Evolutionary conservation across 2,329 filamentous ascomycete genomes (phyloP).

Genomic region (Zasmidium citrigriseum): DNA sequence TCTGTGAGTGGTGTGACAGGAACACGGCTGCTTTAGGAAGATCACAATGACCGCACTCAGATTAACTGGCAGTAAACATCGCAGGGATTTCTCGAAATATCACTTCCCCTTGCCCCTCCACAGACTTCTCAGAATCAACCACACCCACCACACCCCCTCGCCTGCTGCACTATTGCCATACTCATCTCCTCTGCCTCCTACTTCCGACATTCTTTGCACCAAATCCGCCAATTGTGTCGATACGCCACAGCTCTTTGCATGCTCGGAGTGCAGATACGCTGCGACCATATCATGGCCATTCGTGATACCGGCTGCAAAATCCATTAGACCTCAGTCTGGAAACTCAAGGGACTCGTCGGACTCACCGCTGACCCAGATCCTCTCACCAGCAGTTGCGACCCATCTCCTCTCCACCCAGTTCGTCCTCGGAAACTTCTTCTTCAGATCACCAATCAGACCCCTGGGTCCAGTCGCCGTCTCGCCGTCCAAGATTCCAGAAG

Average conservation of each 20-base stretch:
- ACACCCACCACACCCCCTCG: not conserved
- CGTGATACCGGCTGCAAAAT: not conserved
- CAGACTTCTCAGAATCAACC: not conserved
- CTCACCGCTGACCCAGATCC: not conserved
- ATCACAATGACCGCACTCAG: too few species aligned
- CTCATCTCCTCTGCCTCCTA: not conserved
- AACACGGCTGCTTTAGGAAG: too few species aligned
- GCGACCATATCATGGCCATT: not conserved
- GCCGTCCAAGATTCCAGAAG: not conserved
- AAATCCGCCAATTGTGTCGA: not conserved
- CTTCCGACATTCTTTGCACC: not conserved
- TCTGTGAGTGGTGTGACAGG: conserved; percentile 36
- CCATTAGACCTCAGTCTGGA: too few species aligned
- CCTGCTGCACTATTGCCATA: not conserved
- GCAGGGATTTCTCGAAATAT: too few species aligned
- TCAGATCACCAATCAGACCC: not conserved
- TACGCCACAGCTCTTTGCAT: not conserved
- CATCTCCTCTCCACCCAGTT: not conserved
- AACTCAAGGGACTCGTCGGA: too few species aligned
- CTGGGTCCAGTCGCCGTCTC: not conserved
- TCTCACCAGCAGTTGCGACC: not conserved
- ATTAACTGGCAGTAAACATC: too few species aligned
- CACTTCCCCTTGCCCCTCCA: not conserved
- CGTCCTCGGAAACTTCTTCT: not conserved
- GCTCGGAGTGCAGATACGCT: not conserved